Evolutionary conservation across 805 yeast species (phyloP).

Genomic region (Candida anglica): DNA sequence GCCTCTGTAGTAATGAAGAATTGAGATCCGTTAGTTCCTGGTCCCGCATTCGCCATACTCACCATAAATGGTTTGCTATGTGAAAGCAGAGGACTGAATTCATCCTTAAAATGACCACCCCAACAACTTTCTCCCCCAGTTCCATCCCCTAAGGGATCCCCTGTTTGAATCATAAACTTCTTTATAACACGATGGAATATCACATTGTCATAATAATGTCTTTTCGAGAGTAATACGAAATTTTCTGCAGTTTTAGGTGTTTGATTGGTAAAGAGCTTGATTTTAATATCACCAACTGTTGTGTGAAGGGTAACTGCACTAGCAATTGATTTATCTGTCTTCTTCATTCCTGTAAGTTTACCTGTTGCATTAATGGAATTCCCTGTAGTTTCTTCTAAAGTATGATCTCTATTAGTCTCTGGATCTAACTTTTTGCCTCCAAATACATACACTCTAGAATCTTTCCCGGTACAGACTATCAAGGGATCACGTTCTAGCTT

Average conservation of each 20-base stretch:
- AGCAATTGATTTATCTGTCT: not conserved
- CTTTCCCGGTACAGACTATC: constrained; percentile 8
- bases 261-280: constrained; percentile 27
- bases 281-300: constrained; percentile 38
- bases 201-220: constrained; percentile 35
- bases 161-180: constrained; percentile 22
- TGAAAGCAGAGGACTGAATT: constrained; percentile 18
- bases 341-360: not conserved
- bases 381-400: not conserved
- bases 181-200: constrained; percentile 23
- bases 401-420: constrained; percentile 6
- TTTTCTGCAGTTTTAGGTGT: constrained; percentile 42
- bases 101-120: constrained; percentile 24
- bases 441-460: not conserved
- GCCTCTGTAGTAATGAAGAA: constrained; percentile 21
- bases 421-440: not conserved
- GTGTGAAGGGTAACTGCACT: constrained; percentile 24
- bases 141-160: constrained; percentile 20
- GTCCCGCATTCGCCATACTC: constrained; percentile 27
- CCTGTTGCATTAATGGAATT: not conserved
- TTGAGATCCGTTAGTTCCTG: constrained; percentile 23
- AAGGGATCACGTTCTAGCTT: constrained; percentile 9
- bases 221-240: constrained; percentile 29
- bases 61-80: constrained; percentile 29
- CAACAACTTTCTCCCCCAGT: constrained; percentile 25